A percentile compares a stretch with the other conserved stretches of the same genome.
Conservation (phyloP, 2,329 filamentous ascomycete species). For the Epichloe bromicola region DNA sequence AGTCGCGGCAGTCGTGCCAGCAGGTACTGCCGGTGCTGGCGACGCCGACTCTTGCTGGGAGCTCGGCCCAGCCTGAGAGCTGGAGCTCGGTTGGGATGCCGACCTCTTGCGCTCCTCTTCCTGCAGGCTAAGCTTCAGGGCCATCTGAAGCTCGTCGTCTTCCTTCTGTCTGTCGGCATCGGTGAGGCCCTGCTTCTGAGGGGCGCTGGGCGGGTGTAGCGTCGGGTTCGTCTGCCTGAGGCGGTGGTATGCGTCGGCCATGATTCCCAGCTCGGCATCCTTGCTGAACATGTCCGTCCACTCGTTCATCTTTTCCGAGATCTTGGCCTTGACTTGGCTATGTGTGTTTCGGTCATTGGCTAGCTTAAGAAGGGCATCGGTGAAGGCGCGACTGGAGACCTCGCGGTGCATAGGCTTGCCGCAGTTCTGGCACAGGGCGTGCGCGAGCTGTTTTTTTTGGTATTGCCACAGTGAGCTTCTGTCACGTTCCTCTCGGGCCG, state of each 20-base stretch:
- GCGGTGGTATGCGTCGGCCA: conserved; percentile 87
- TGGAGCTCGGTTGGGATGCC: conserved; percentile 23
- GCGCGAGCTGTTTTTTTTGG: conserved; percentile 49
- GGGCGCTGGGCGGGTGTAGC: conserved; percentile 81
- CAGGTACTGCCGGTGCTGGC: conserved; percentile 44
- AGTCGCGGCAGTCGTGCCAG: conserved; percentile 88
- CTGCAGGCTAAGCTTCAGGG: conserved; percentile 80
- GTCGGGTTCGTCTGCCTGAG: conserved; percentile 78
- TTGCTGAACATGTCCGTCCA: conserved; percentile 91
- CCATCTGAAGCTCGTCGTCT: conserved; percentile 95
- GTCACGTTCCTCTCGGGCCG: neutral
- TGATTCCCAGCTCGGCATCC: conserved; percentile 87
- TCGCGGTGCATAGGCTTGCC: conserved; percentile 78
- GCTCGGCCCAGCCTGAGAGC: conserved; percentile 22
- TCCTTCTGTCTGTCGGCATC: conserved; percentile 85
- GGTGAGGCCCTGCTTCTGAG: conserved; percentile 83
- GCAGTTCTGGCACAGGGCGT: conserved; percentile 86
- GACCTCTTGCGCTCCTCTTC: conserved; percentile 58
- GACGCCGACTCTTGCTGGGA: conserved; percentile 27
- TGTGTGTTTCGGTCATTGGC: conserved; percentile 93
- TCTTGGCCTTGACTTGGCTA: conserved; percentile 92
- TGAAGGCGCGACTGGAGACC: conserved; percentile 82
- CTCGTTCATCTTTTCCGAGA: conserved; percentile 88
- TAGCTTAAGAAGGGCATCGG: conserved; percentile 80
- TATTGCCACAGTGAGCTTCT: neutral